A percentile compares a stretch with the other conserved stretches of the same genome.
These are phyloP conservation scores for Chlamydomonas incerta DNA, from an alignment of 139 green algal genomes.

Conservation along the genomic window DNA sequence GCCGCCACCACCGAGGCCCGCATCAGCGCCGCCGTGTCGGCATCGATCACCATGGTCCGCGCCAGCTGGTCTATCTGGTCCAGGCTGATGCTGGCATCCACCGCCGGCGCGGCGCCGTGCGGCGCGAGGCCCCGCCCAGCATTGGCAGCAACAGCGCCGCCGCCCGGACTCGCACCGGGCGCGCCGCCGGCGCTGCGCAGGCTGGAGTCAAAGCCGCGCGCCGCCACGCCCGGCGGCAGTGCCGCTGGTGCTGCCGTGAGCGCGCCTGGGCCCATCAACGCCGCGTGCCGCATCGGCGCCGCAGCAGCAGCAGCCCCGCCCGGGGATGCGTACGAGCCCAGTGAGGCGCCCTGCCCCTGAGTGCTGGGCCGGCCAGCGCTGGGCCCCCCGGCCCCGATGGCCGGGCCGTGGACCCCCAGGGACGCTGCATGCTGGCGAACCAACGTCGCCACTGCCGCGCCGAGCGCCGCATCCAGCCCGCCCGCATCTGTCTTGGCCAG, in stretches of 20 bases:
- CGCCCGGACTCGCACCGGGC: too few relatives aligned
- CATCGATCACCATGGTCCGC: background rate
- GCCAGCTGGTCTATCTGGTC: background rate
- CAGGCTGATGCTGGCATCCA: constrained; percentile 12
- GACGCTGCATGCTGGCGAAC: background rate
- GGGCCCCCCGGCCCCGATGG: too few relatives aligned
- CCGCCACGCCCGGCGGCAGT: background rate
- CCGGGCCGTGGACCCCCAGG: background rate
- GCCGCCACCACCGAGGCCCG: background rate
- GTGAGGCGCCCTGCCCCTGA: background rate
- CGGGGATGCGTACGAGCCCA: too few relatives aligned
- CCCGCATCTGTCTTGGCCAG: background rate
- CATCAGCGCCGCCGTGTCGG: background rate
- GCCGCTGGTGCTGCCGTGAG: constrained; percentile 4
- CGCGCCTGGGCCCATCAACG: background rate
- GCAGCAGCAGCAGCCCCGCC: too few relatives aligned
- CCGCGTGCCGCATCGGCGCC: background rate
- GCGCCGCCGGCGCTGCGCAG: background rate
- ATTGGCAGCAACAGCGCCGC: background rate
- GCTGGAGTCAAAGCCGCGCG: background rate
- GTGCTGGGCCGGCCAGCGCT: background rate
- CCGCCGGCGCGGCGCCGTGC: background rate
- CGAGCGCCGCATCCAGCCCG: constrained; percentile 7
- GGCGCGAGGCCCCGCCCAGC: too few relatives aligned
- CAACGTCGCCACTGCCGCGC: background rate